Conservation (phyloP, 2,329 filamentous ascomycete genomes). For the Akanthomyces lecanii region DNA sequence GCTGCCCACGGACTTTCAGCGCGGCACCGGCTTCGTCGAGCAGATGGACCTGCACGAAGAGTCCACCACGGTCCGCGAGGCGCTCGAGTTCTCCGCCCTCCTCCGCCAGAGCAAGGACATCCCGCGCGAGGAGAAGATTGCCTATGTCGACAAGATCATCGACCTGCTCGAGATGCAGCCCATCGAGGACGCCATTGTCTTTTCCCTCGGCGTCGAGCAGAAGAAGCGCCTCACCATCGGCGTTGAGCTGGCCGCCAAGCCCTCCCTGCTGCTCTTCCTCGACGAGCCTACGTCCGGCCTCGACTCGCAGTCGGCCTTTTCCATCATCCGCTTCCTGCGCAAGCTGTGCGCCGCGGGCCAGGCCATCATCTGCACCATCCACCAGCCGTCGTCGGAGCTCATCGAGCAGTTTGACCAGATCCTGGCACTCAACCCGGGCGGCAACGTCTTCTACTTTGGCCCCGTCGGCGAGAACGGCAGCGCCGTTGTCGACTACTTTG, state of each 20-base stretch:
- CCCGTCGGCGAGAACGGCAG: conserved; percentile 47
- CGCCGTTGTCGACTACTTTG: conserved; percentile 49
- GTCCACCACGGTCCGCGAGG: conserved; percentile 62
- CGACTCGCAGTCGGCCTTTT: conserved; percentile 55
- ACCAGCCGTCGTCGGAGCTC: conserved; percentile 53
- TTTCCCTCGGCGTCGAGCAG: conserved; percentile 58
- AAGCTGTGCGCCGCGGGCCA: conserved; percentile 58
- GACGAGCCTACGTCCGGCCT: conserved; percentile 59
- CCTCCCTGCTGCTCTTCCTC: conserved; percentile 59
- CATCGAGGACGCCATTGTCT: conserved; percentile 59
- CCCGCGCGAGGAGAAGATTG: conserved; percentile 57
- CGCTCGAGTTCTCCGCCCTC: conserved; percentile 61
- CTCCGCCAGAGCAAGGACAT: conserved; percentile 58
- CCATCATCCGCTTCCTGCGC: conserved; percentile 58
- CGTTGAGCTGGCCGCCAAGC: conserved; percentile 53
- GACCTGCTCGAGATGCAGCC: conserved; percentile 64
- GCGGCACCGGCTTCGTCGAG: conserved; percentile 67
- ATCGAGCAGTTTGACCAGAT: conserved; percentile 56
- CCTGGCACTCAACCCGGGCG: conserved; percentile 49
- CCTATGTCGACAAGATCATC: conserved; percentile 65
- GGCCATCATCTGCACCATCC: conserved; percentile 57
- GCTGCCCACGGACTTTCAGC: conserved; percentile 71
- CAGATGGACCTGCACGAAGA: conserved; percentile 66
- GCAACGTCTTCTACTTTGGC: conserved; percentile 51
- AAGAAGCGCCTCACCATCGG: conserved; percentile 54